phyloP scores from a whole-genome alignment of 2,329 filamentous ascomycete genomes.

The Colletotrichum sp. region DNA sequence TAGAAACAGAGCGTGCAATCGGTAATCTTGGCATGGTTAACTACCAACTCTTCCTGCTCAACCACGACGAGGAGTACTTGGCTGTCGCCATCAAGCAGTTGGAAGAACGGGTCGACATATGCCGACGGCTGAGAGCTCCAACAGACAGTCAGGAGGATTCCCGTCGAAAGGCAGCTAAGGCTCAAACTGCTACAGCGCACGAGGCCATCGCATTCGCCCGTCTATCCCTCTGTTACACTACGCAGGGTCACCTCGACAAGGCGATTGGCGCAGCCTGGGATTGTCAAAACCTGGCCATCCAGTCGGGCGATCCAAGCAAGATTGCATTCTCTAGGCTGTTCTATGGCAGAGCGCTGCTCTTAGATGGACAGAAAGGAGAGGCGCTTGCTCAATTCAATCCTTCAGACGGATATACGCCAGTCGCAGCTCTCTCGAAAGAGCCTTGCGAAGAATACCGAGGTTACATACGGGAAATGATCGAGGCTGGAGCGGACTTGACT shows the following conservation, averaged over 20 bases:
- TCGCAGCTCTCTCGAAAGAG: constrained; percentile 42
- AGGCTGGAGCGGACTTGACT: constrained; percentile 35
- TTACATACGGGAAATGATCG: constrained; percentile 36
- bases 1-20: constrained; percentile 32
- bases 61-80: constrained; percentile 24
- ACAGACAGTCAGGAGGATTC: neutral
- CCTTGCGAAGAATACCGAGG: constrained; percentile 37
- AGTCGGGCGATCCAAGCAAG: constrained; percentile 28
- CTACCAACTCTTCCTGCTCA: constrained; percentile 33
- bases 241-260: constrained; percentile 23
- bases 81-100: constrained; percentile 28
- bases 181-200: constrained; percentile 10
- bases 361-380: constrained; percentile 24
- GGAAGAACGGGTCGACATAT: neutral
- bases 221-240: constrained; percentile 36
- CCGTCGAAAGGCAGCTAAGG: neutral
- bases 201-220: constrained; percentile 34
- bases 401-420: constrained; percentile 29
- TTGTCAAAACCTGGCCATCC: constrained; percentile 15
- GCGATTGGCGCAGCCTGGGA: constrained; percentile 25
- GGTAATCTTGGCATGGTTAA: constrained; percentile 41
- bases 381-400: constrained; percentile 34
- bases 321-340: constrained; percentile 35
- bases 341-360: constrained; percentile 32
- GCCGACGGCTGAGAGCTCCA: neutral